Percentiles rank a stretch among this genome's conserved stretches.
phyloP scores from a whole-genome alignment of 257 asterid species.

The Fraxinus pennsylvanica region DNA sequence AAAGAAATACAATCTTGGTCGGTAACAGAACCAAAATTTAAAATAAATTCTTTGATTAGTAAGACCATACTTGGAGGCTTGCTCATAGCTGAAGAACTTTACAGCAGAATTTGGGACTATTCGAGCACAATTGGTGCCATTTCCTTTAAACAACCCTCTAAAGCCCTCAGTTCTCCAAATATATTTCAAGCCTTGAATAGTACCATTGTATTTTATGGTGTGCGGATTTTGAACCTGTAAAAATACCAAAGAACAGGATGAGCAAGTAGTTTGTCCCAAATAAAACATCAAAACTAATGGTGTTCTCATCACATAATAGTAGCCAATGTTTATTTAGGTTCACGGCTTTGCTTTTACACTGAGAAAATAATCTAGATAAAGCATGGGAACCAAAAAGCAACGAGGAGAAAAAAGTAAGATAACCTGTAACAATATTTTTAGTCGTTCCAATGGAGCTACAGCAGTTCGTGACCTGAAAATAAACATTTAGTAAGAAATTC shows the following conservation, averaged over 20 bases:
- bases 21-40: not conserved
- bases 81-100: constrained; percentile 64
- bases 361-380: not conserved
- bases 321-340: not conserved
- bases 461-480: constrained; percentile 91
- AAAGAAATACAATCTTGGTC: not conserved
- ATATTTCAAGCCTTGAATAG: constrained; percentile 54
- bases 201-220: constrained; percentile 52
- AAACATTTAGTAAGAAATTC: not conserved
- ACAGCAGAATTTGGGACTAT: constrained; percentile 57
- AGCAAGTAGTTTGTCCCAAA: not conserved
- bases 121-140: constrained; percentile 63
- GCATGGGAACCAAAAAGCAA: constrained; percentile 3
- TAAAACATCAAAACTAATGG: not conserved
- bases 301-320: not conserved
- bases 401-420: not conserved
- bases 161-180: constrained; percentile 61
- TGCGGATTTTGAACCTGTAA: constrained; percentile 64
- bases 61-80: constrained; percentile 81
- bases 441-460: constrained; percentile 96
- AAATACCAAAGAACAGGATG: not conserved
- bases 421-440: constrained; percentile 95
- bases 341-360: not conserved
- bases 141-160: constrained; percentile 60
- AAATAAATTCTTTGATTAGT: constrained; percentile 9